Conservation (phyloP, 2,329 filamentous ascomycete species). For the Nemania diffusa region DNA sequence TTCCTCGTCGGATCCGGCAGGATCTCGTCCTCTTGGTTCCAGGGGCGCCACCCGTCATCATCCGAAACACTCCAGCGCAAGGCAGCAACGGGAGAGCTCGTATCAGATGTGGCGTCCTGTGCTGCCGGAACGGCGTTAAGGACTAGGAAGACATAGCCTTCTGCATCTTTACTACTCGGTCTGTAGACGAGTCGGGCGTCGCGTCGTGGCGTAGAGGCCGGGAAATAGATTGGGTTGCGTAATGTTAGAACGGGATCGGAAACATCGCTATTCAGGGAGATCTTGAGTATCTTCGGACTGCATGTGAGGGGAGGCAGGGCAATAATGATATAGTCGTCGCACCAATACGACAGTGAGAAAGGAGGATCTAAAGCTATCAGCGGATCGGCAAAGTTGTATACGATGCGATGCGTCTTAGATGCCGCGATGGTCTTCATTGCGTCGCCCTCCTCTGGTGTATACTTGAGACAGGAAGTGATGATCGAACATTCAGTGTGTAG, state of each 20-base stretch:
- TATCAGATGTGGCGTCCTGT: background rate
- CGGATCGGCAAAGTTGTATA: slow-evolving; percentile 19
- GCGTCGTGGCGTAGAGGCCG: slow-evolving; percentile 22
- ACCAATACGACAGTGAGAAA: slow-evolving; percentile 27
- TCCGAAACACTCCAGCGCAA: slow-evolving; percentile 26
- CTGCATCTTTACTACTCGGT: slow-evolving; percentile 16
- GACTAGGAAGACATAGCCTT: slow-evolving; percentile 27
- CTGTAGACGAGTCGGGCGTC: slow-evolving; percentile 21
- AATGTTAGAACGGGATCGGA: slow-evolving; percentile 15
- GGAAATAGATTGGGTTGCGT: slow-evolving; percentile 26
- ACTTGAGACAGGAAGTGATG: background rate
- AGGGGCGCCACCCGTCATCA: slow-evolving; percentile 22
- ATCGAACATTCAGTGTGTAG: slow-evolving; percentile 15
- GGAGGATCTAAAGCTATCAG: slow-evolving; percentile 13
- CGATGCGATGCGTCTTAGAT: background rate
- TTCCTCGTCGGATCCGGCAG: background rate
- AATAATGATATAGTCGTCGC: slow-evolving; percentile 13
- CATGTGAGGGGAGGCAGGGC: slow-evolving; percentile 30
- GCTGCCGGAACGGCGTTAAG: slow-evolving; percentile 20
- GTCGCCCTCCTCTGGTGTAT: background rate
- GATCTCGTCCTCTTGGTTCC: slow-evolving; percentile 18
- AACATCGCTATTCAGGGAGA: slow-evolving; percentile 5
- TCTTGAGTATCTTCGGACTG: slow-evolving; percentile 30
- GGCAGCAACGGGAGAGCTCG: slow-evolving; percentile 22
- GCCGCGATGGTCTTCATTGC: slow-evolving; percentile 1